Evolutionary conservation across 371 early-diverging fungal genomes (phyloP), one percentile per base, ranked within the genome.

Genomic region (Mortierella sp.): DNA sequence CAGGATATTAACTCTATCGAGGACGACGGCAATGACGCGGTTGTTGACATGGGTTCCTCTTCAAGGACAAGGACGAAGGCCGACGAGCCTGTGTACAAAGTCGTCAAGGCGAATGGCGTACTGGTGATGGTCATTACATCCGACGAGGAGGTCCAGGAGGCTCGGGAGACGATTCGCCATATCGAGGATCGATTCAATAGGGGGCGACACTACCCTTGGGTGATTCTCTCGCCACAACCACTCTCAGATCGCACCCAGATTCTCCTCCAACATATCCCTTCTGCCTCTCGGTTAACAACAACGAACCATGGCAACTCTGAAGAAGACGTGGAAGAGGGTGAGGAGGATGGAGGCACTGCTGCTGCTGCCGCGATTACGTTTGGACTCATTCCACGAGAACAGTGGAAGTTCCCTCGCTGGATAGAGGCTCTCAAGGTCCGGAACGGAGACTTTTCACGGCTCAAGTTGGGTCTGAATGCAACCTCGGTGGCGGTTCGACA

Each of bases 401-500:
- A 87, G 11, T 91, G 90, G 90, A 71, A 87, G 27, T 83, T 89
- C n/a, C 91, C 91, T 38, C 75, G 80, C 12, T 89, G 88, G 85
- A 84, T 92, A 35, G 88, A 88, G 24, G 73, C 84, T 4, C 72
- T 78, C 71, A 79, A 48, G 44, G 74, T 75, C 16, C 65, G 76
- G 49, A 58, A 74, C n/a, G 35, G 54, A 21, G 80, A 83, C 63
- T 78, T 73, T 43, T 70, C 71, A 2, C 74, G 49, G 18, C 60
- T 74, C 54, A 77, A 71, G 48, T 29, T 54, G 11, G 83, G 79
- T 3, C 32, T 82, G 73, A 78, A 82, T 38, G 71, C 56, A 60
- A 82, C 83, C 6, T 63, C 72, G 4, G 32, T 82, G 49, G 10
- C 95, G 2, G 97, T 97, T 87, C 92, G 97, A 55, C 95, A 97